A percentile compares a stretch with the other conserved stretches of the same genome.
Conservation (phyloP, 768 basidiomycete genomes). For the Podaxis rugospora region DNA sequence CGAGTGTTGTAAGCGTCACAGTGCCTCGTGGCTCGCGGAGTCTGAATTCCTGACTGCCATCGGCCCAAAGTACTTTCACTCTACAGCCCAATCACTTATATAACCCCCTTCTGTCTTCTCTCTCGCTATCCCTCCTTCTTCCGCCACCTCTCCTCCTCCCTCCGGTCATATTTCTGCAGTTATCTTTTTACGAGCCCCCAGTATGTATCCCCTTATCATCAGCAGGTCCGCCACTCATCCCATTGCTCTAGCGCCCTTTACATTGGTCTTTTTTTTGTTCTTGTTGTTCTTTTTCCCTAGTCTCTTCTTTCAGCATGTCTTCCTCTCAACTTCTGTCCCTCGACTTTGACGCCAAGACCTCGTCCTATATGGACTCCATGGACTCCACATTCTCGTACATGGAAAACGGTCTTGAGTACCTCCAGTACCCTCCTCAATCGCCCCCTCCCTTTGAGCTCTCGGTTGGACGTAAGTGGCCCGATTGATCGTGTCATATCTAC, state of each 20-base stretch:
- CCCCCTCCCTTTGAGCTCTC: slow-evolving; percentile 53
- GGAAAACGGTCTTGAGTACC: slow-evolving; percentile 54
- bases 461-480: slow-evolving; percentile 53
- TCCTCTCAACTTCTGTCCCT: slow-evolving; percentile 32
- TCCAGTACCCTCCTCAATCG: slow-evolving; percentile 65
- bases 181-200: slow-evolving; percentile 25
- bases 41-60: slow-evolving; percentile 8
- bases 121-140: slow-evolving; percentile 24
- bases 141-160: slow-evolving; percentile 31
- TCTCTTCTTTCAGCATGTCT: slow-evolving; percentile 27
- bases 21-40: slow-evolving; percentile 20
- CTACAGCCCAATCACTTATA: slow-evolving; percentile 8
- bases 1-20: slow-evolving; percentile 12
- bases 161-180: slow-evolving; percentile 6
- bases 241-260: slow-evolving; percentile 19
- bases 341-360: slow-evolving; percentile 47
- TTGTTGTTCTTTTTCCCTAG: slow-evolving; percentile 21
- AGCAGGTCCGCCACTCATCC: slow-evolving; percentile 20
- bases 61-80: slow-evolving; percentile 11
- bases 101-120: slow-evolving; percentile 15
- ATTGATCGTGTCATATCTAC: slow-evolving; percentile 1
- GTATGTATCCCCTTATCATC: slow-evolving; percentile 18
- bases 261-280: slow-evolving; percentile 21
- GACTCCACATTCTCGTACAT: slow-evolving; percentile 45
- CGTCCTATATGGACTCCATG: slow-evolving; percentile 43